Base-by-base conservation (phyloP, 2,329 filamentous ascomycete genomes). In the Phialocephala sp. region DNA sequence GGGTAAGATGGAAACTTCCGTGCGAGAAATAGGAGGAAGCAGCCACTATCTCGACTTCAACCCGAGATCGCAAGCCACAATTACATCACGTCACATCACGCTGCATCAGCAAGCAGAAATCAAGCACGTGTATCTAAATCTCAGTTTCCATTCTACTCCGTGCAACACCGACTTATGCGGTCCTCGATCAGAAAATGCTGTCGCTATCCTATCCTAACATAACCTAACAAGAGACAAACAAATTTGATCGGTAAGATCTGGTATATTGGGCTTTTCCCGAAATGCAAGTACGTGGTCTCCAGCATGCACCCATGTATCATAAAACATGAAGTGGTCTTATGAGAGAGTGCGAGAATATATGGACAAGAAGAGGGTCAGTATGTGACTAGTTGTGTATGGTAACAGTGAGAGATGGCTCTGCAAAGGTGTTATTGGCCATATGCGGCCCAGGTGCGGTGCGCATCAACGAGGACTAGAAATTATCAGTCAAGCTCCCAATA, bases 401-500 rank as follows among this genome's bases (percentile, higher is more conserved):
- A 35, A 54, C 50, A 54, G 50, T 9, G 50, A 54, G 20, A 24
- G n/a, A 54, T 12, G 24, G 15, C 24, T 55, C 32, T n/a, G 20
- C 3, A 36, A 15, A 6, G 35, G 45, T 59, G 27, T 35, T 59
- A 72, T 67, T 74, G 69, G 12, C 67, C 69, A 45, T 72, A 72
- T 18, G 68, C 62, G 47, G 71, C 63, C 71, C 72, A 74, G n/a
- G 62, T 64, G 35, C 68, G 63, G 45, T 75, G 73, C 56, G 73
- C 67, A 43, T 75, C 73, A 67, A 70, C 69, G 37, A 75, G 68
- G 59, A 72, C 73, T 75, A 45, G 18, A 12, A 58, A 12, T n/a
- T 24, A 55, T 72, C 64, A 73, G 70, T 59, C 56, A 50, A 32
- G 2, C 20, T 41, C 14, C 18, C 27, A 27, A n/a, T 1, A 20